A percentile compares a stretch with the other conserved stretches of the same genome.
These are phyloP conservation scores for Pythium aquatile DNA, from an alignment of 352 stramenopile species.

Conservation along the genomic window DNA sequence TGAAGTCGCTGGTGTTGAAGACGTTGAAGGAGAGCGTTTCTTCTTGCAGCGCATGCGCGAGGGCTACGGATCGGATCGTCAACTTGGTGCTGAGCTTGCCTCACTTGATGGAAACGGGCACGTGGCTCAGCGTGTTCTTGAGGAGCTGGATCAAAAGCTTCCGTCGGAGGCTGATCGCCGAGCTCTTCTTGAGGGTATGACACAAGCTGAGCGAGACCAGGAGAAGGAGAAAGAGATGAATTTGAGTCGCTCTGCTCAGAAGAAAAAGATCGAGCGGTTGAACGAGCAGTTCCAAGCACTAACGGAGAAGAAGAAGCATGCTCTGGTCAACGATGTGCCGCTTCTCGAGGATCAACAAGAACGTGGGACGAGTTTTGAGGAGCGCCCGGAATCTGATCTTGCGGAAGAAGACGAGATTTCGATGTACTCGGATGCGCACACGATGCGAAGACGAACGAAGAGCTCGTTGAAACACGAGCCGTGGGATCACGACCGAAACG, in stretches of 20 bases:
- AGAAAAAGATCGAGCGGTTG: slow-evolving; percentile 84
- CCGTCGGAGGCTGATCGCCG: slow-evolving; percentile 12
- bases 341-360: slow-evolving; percentile 31
- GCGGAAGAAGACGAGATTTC: slow-evolving; percentile 29
- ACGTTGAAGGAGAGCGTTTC: slow-evolving; percentile 88
- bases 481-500: slow-evolving; percentile 59
- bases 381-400: slow-evolving; percentile 25
- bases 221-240: slow-evolving; percentile 78
- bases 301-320: slow-evolving; percentile 76
- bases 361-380: slow-evolving; percentile 21
- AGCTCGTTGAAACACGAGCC: slow-evolving; percentile 18
- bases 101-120: slow-evolving; percentile 44
- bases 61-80: slow-evolving; percentile 76
- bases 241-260: slow-evolving; percentile 65
- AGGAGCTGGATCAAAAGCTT: slow-evolving; percentile 44
- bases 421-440: slow-evolving; percentile 6
- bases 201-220: slow-evolving; percentile 8
- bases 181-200: slow-evolving; percentile 14
- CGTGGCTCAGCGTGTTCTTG: slow-evolving; percentile 72
- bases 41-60: slow-evolving; percentile 86
- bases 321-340: slow-evolving; percentile 50
- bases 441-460: slow-evolving; percentile 3
- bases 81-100: slow-evolving; percentile 43
- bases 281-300: slow-evolving; percentile 80
- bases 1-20: slow-evolving; percentile 89